Percentiles rank a stretch among this genome's conserved stretches.
These are phyloP conservation scores for Podaxis sp. DNA, from an alignment of 768 basidiomycete genomes.

Conservation along the genomic window DNA sequence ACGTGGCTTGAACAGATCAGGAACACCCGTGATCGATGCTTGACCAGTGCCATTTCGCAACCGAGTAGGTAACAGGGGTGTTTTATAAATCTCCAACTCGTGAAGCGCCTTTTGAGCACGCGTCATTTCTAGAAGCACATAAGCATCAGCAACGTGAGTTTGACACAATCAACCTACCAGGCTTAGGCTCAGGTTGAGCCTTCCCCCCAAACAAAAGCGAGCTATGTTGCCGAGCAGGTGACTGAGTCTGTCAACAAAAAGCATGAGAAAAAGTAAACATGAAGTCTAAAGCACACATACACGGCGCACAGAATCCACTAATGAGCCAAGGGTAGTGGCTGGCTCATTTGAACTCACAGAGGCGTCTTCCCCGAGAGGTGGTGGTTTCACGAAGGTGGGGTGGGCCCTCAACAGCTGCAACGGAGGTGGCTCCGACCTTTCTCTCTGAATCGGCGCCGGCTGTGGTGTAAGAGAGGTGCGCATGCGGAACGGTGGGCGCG, in stretches of 20 bases:
- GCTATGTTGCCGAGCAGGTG: slow-evolving; percentile 51
- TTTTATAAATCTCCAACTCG: slow-evolving; percentile 77
- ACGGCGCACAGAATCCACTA: slow-evolving; percentile 53
- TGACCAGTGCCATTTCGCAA: slow-evolving; percentile 37
- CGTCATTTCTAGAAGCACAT: slow-evolving; percentile 29
- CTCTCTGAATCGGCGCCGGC: slow-evolving; percentile 38
- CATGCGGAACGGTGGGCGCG: slow-evolving; percentile 57
- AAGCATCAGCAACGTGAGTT: background rate
- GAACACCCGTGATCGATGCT: slow-evolving; percentile 41
- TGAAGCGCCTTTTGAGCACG: slow-evolving; percentile 69
- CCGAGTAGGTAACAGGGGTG: slow-evolving; percentile 69
- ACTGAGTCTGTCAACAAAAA: slow-evolving; percentile 36
- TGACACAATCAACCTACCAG: slow-evolving; percentile 24
- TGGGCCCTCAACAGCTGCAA: slow-evolving; percentile 59
- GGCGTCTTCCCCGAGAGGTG: slow-evolving; percentile 32
- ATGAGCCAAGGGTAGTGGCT: slow-evolving; percentile 56
- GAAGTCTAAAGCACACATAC: slow-evolving; percentile 37
- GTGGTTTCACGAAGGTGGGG: slow-evolving; percentile 70
- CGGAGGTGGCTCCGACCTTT: slow-evolving; percentile 67
- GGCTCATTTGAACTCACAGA: slow-evolving; percentile 19
- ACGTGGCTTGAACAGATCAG: slow-evolving; percentile 64
- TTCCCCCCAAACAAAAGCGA: slow-evolving; percentile 49
- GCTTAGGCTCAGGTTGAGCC: slow-evolving; percentile 24
- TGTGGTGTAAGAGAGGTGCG: slow-evolving; percentile 74
- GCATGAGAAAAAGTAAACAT: slow-evolving; percentile 12